Evolutionary conservation across 108 stramenopile species (phyloP), one percentile per base, ranked within the genome.

Genomic region (Pseudonitzschia pungens): DNA sequence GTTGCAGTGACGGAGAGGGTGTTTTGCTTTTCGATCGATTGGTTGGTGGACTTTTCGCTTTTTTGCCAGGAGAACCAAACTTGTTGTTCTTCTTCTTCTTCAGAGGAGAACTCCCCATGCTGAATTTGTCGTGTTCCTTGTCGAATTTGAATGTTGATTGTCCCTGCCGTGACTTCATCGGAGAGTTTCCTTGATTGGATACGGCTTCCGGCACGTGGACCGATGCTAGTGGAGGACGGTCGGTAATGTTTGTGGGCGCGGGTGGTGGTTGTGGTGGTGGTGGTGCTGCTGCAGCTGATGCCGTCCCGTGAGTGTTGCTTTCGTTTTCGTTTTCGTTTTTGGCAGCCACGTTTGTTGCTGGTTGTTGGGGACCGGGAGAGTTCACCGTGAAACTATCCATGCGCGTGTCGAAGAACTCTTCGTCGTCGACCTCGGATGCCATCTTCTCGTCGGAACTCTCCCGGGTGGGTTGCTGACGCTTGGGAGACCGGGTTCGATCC

Each of bases 401-500:
- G 62, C 52, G 62, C 24, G 72, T 65, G 66, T 75, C 74, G 28
- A 59, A 76, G 50, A 69, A 76, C 40, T 62, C 36, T 21, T 62
- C 60, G 4, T 15, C 60, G 15, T 62, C 60, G 7, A 40, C 20
- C 2, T 58, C 57, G 14, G 57, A 31, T 28, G 24, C 57, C 26
- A 27, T 58, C 24, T 58, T 58, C 22, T 26, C 26, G 57, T 22
- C 15, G 15, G 57, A 58, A 31, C 5, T 26, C 18, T 18, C 45
- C 14, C 45, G 16, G 18, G 1, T 48, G 18, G 45, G 2, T 48
- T 48, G 2, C 14, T 48, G 45, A 48, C 45, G 45, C 45, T 18
- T 48, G 45, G 45, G 45, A 12, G 45, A 48, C 45, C 45, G 45
- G 9, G 45, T 48, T 48, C 45, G 45, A 22, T 62, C 60, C 9